phyloP scores from a whole-genome alignment of 2,329 filamentous ascomycete genomes.

The Metarhizium robertsii region DNA sequence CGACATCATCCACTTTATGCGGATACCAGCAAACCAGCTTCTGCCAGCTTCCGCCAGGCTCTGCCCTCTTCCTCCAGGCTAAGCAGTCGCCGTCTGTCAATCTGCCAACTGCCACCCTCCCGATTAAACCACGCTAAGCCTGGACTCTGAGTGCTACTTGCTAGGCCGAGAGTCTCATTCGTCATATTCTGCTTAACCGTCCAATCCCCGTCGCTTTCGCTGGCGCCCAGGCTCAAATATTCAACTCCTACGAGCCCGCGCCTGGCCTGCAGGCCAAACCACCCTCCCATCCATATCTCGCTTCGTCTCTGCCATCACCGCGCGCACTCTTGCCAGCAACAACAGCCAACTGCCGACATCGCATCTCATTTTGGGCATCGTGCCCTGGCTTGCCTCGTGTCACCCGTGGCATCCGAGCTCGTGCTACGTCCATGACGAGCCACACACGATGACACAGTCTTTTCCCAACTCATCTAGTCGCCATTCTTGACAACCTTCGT shows the following conservation, averaged over 20 bases:
- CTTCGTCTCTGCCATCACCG: background rate
- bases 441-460: slow-evolving; percentile 26
- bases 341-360: background rate
- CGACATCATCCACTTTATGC: background rate
- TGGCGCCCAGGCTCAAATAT: background rate
- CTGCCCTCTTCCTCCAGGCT: background rate
- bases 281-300: background rate
- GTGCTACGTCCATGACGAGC: slow-evolving; percentile 20
- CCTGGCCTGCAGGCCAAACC: background rate
- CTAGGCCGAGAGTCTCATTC: slow-evolving; percentile 9
- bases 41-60: background rate
- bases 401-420: slow-evolving; percentile 4
- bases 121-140: slow-evolving; percentile 2
- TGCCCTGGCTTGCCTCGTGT: slow-evolving; percentile 1
- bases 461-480: slow-evolving; percentile 9
- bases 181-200: slow-evolving; percentile 4
- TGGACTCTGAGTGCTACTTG: slow-evolving; percentile 6
- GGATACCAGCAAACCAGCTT: background rate
- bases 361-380: slow-evolving; percentile 1
- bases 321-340: background rate
- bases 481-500: slow-evolving; percentile 19
- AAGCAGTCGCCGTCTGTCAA: background rate
- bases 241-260: background rate
- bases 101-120: background rate
- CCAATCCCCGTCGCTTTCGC: slow-evolving; percentile 5